phyloP scores from a whole-genome alignment of 2,329 filamentous ascomycete genomes.

The Exophiala aquamarina region DNA sequence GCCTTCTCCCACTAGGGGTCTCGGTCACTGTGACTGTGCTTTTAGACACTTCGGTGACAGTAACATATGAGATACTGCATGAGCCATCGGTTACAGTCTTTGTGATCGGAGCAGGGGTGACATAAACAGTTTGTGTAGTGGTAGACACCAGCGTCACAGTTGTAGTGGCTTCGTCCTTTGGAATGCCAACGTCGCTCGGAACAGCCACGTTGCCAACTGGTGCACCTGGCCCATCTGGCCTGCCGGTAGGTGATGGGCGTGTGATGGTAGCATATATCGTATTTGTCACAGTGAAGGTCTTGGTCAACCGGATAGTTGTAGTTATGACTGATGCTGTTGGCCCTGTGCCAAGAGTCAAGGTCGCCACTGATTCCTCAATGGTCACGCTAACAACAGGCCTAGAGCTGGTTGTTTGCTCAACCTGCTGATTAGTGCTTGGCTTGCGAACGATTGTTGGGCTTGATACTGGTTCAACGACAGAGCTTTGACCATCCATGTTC shows the following conservation, averaged over 20 bases:
- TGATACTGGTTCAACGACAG: background rate
- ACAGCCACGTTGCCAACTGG: slow-evolving; percentile 17
- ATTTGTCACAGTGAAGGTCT: slow-evolving; percentile 15
- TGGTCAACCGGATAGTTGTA: slow-evolving; percentile 20
- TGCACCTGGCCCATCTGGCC: slow-evolving; percentile 3
- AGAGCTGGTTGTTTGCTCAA: background rate
- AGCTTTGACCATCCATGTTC: too few species aligned
- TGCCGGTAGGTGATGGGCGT: slow-evolving; percentile 7
- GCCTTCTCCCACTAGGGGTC: slow-evolving; percentile 5
- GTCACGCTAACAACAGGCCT: slow-evolving; percentile 15
- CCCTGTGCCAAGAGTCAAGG: slow-evolving; percentile 19
- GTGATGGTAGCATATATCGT: slow-evolving; percentile 22
- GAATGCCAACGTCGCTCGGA: background rate
- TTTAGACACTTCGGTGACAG: slow-evolving; percentile 18
- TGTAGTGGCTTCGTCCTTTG: slow-evolving; percentile 3
- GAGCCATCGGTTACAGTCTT: slow-evolving; percentile 1
- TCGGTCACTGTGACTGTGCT: slow-evolving; percentile 22
- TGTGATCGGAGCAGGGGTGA: slow-evolving; percentile 7
- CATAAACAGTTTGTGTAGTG: slow-evolving; percentile 16
- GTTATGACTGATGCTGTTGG: slow-evolving; percentile 20
- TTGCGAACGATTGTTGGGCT: slow-evolving; percentile 1
- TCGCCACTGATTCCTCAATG: slow-evolving; percentile 14
- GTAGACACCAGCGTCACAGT: slow-evolving; percentile 17
- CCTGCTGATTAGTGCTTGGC: background rate
- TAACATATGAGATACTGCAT: slow-evolving; percentile 18